phyloP scores from a whole-genome alignment of 495 filamentous ascomycete species.

The Tuber microsphaerosporum region DNA sequence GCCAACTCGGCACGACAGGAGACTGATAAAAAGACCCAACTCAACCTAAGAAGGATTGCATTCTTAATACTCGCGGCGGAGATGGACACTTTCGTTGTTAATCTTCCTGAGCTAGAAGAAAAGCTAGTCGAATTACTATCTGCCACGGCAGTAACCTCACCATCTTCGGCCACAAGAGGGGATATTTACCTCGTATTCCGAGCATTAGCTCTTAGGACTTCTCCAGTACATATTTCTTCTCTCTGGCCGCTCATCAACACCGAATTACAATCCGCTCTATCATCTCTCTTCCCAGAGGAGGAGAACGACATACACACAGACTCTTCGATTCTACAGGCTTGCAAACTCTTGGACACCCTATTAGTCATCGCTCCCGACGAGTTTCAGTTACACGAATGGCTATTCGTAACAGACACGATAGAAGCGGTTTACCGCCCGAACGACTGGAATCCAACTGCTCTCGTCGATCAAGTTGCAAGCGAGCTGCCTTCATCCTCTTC shows the following conservation, averaged over 20 bases:
- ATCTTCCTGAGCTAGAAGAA: conserved; percentile 65
- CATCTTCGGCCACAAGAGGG: conserved; percentile 77
- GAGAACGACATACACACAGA: conserved; percentile 73
- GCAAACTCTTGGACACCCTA: conserved; percentile 80
- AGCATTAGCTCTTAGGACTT: conserved; percentile 67
- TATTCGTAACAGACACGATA: conserved; percentile 93
- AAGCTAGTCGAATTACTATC: conserved; percentile 78
- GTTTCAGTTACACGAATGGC: conserved; percentile 92
- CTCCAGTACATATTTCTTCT: conserved; percentile 65
- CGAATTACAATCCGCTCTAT: conserved; percentile 75
- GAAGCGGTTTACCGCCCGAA: conserved; percentile 84
- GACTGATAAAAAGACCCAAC: conserved; percentile 85
- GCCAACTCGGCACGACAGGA: conserved; percentile 89
- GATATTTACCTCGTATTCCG: conserved; percentile 86
- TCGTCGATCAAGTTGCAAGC: conserved; percentile 81
- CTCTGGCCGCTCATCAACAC: conserved; percentile 86
- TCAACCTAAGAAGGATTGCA: conserved; percentile 78
- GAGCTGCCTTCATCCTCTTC: conserved; percentile 55
- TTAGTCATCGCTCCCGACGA: conserved; percentile 84
- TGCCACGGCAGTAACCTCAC: conserved; percentile 83
- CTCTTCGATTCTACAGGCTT: conserved; percentile 71
- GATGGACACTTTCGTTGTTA: conserved; percentile 68
- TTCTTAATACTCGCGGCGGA: conserved; percentile 66
- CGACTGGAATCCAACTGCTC: conserved; percentile 63
- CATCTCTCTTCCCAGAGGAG: conserved; percentile 62